These are phyloP conservation scores for Epichloe uncinata DNA, from an alignment of 2,329 filamentous ascomycete species.

Conservation along the genomic window DNA sequence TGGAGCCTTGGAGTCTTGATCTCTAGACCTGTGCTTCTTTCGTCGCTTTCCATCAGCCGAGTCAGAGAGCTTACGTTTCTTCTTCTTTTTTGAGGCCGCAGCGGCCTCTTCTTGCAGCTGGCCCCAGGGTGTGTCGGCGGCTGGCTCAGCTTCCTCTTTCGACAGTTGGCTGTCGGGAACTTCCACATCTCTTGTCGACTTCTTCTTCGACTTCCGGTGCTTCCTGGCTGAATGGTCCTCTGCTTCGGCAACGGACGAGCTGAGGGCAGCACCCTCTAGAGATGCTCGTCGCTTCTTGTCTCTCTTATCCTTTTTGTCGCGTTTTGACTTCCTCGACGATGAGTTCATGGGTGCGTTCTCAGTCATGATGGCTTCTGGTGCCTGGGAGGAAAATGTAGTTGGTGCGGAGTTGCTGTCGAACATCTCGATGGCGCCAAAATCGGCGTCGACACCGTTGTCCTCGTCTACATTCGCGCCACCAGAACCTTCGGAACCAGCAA, in stretches of 20 bases:
- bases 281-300: conserved; percentile 9
- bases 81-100: conserved; percentile 14
- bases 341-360: conserved; percentile 10
- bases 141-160: neutral
- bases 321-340: conserved; percentile 16
- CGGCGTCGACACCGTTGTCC: conserved; percentile 14
- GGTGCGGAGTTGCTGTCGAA: conserved; percentile 24
- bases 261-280: conserved; percentile 5
- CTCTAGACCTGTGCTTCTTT: conserved; percentile 20
- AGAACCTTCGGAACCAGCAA: conserved; percentile 15
- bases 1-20: conserved; percentile 10
- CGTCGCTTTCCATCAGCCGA: conserved; percentile 17
- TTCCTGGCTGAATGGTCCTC: conserved; percentile 9
- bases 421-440: conserved; percentile 24
- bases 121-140: conserved; percentile 4
- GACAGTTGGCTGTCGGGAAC: conserved; percentile 4
- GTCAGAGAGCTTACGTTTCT: conserved; percentile 21
- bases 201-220: conserved; percentile 16
- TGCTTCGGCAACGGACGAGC: conserved; percentile 7
- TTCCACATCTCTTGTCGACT: conserved; percentile 3
- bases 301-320: conserved; percentile 20
- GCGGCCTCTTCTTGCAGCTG: conserved; percentile 7
- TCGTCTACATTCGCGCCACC: conserved; percentile 11
- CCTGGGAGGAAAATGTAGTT: conserved; percentile 19
- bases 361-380: conserved; percentile 18